phyloP scores from a whole-genome alignment of 495 filamentous ascomycete species.

The Friedmanniomyces endolithicus region DNA sequence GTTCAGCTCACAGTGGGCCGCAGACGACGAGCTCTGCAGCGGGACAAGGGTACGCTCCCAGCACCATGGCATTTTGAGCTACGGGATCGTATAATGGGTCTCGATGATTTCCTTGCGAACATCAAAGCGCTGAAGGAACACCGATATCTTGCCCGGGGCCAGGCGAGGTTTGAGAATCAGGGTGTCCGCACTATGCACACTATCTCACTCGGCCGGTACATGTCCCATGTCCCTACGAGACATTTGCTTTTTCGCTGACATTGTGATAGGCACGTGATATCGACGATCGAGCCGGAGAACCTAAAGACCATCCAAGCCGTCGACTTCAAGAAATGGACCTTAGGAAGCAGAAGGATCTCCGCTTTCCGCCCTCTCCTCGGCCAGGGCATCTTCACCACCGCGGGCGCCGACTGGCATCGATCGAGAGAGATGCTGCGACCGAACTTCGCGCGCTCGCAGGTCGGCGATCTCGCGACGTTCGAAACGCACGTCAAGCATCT shows the following conservation, averaged over 20 bases:
- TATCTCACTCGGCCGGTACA: slow-evolving; percentile 8
- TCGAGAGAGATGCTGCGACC: slow-evolving; percentile 52
- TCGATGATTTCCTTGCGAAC: slow-evolving; percentile 23
- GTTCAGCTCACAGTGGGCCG: slow-evolving; percentile 2
- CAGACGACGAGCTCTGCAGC: slow-evolving; percentile 1
- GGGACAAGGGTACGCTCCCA: slow-evolving; percentile 6
- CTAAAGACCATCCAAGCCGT: slow-evolving; percentile 49
- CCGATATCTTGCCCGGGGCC: slow-evolving; percentile 9
- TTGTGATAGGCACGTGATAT: slow-evolving; percentile 21
- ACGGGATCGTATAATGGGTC: slow-evolving; percentile 24
- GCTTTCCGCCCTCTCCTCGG: slow-evolving; percentile 48
- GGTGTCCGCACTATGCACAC: slow-evolving; percentile 19
- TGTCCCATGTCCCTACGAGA: slow-evolving; percentile 31
- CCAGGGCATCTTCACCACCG: slow-evolving; percentile 54
- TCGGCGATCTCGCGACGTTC: slow-evolving; percentile 46
- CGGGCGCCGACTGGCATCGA: slow-evolving; percentile 54
- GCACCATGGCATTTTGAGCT: background rate
- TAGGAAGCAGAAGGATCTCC: slow-evolving; percentile 37
- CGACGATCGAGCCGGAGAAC: slow-evolving; percentile 51
- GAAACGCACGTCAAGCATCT: slow-evolving; percentile 48
- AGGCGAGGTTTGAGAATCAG: slow-evolving; percentile 18
- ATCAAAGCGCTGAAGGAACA: slow-evolving; percentile 18
- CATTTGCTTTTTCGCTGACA: background rate
- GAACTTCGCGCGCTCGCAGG: slow-evolving; percentile 47
- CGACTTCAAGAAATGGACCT: slow-evolving; percentile 47